Percentiles rank a stretch among this genome's conserved stretches.
phyloP scores from a whole-genome alignment of 768 basidiomycete genomes.

The Boletus reticuloceps region DNA sequence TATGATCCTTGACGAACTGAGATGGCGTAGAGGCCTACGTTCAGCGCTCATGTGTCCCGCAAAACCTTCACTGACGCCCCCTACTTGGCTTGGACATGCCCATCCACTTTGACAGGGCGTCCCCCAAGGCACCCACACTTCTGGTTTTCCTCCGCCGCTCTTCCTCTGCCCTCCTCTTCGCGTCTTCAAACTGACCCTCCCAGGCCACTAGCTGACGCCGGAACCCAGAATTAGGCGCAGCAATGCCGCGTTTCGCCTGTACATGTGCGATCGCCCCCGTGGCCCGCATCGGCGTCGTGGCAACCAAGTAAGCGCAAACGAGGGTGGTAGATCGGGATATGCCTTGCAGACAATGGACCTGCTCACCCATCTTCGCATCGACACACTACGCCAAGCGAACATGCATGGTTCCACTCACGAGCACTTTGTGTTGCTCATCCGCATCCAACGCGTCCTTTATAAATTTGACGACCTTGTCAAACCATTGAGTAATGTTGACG shows the following conservation, averaged over 20 bases:
- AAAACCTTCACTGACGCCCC: not conserved
- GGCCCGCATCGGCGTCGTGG: slow-evolving; percentile 48
- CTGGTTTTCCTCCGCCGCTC: slow-evolving; percentile 16
- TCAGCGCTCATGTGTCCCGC: too few species aligned
- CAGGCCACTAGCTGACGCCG: slow-evolving; percentile 50
- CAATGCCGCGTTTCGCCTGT: slow-evolving; percentile 54
- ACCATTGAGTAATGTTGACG: slow-evolving; percentile 43
- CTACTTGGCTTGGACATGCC: not conserved
- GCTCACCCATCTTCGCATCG: not conserved
- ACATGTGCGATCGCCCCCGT: slow-evolving; percentile 54
- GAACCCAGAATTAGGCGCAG: slow-evolving; percentile 68
- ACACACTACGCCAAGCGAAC: not conserved
- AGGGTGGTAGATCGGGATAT: slow-evolving; percentile 75
- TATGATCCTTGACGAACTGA: too few species aligned
- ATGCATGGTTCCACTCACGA: slow-evolving; percentile 38
- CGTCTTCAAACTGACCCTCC: slow-evolving; percentile 29
- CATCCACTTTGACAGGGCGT: slow-evolving; percentile 18
- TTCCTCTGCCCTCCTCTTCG: slow-evolving; percentile 15
- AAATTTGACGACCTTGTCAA: slow-evolving; percentile 50
- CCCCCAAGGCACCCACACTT: slow-evolving; percentile 1
- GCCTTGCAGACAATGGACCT: slow-evolving; percentile 80
- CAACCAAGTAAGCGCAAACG: slow-evolving; percentile 69
- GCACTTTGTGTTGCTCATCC: slow-evolving; percentile 42
- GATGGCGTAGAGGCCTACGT: too few species aligned
- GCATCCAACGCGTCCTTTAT: slow-evolving; percentile 48